Conservation (phyloP, 2,329 filamentous ascomycete species). For the Mycosphaerella sp. region DNA sequence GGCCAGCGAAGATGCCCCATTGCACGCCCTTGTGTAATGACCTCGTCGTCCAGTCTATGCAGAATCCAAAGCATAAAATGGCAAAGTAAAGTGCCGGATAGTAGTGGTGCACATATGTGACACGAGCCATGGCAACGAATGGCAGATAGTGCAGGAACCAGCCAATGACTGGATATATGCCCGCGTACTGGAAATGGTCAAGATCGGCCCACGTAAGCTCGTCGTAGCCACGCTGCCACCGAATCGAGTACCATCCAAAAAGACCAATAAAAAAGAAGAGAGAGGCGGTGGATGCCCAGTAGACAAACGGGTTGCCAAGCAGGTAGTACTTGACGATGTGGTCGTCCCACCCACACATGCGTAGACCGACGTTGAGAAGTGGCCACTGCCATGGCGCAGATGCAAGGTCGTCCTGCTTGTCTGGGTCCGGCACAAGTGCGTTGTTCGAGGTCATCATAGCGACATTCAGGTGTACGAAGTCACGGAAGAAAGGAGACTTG, state of each 20-base stretch:
- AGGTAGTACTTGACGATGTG: slow-evolving; percentile 96
- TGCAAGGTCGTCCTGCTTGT: slow-evolving; percentile 97
- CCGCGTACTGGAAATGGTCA: slow-evolving; percentile 91
- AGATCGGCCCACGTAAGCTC: slow-evolving; percentile 76
- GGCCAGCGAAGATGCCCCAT: slow-evolving; percentile 61
- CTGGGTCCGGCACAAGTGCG: slow-evolving; percentile 90
- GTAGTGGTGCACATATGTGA: slow-evolving; percentile 99
- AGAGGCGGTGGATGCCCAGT: slow-evolving; percentile 85
- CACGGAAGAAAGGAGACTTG: slow-evolving; percentile 94
- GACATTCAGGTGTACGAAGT: slow-evolving; percentile 96
- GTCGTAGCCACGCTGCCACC: slow-evolving; percentile 91
- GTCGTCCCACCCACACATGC: slow-evolving; percentile 99
- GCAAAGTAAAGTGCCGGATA: slow-evolving; percentile 98
- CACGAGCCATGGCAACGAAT: slow-evolving; percentile 95
- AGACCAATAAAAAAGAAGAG: slow-evolving; percentile 67
- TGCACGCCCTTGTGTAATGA: slow-evolving; percentile 59
- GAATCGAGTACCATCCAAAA: slow-evolving; percentile 76
- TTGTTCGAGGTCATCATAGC: slow-evolving; percentile 99
- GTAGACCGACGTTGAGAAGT: slow-evolving; percentile 84
- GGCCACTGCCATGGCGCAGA: slow-evolving; percentile 99
- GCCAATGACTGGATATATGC: slow-evolving; percentile 81
- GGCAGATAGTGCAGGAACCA: slow-evolving; percentile 97
- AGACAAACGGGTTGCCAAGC: slow-evolving; percentile 90
- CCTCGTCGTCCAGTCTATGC: slow-evolving; percentile 74
- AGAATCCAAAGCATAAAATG: slow-evolving; percentile 82